Evolutionary conservation across 1,139 yeast genomes (phyloP).

Genomic region (Candida tropicalis): DNA sequence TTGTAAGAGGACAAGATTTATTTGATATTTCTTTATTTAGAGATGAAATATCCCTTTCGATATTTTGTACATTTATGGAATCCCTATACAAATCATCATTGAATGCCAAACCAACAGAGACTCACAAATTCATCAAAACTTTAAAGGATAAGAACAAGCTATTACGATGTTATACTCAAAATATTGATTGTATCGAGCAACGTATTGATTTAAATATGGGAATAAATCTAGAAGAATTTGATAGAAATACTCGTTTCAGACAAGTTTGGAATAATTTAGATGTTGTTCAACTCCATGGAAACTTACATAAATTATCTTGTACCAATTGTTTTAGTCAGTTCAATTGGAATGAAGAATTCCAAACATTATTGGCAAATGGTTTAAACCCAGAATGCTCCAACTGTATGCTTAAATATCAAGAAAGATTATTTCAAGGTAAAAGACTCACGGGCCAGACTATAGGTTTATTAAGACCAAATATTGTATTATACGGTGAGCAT

Average conservation of each 20-base stretch:
- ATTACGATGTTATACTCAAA: slow-evolving; percentile 82
- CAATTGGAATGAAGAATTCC: slow-evolving; percentile 62
- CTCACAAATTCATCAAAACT: slow-evolving; percentile 74
- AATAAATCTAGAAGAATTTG: slow-evolving; percentile 35
- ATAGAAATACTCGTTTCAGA: slow-evolving; percentile 27
- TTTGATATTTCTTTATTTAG: slow-evolving; percentile 85
- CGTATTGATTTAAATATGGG: slow-evolving; percentile 48
- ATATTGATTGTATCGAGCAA: slow-evolving; percentile 56
- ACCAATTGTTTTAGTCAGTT: slow-evolving; percentile 63
- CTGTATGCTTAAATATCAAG: slow-evolving; percentile 56
- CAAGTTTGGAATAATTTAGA: slow-evolving; percentile 64
- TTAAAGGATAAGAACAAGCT: slow-evolving; percentile 69
- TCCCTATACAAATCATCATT: slow-evolving; percentile 63
- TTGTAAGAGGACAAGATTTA: slow-evolving; percentile 82
- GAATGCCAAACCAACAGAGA: slow-evolving; percentile 76
- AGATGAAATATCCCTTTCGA: slow-evolving; percentile 58
- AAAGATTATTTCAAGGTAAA: slow-evolving; percentile 61
- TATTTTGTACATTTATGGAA: slow-evolving; percentile 84
- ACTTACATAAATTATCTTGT: slow-evolving; percentile 73
- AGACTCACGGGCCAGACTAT: slow-evolving; percentile 52
- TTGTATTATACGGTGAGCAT: slow-evolving; percentile 77
- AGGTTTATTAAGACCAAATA: slow-evolving; percentile 72
- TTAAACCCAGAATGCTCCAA: slow-evolving; percentile 64
- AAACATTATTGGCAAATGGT: slow-evolving; percentile 50
- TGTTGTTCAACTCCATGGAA: slow-evolving; percentile 91